Percentiles rank a stretch among this genome's conserved stretches.
phyloP scores from a whole-genome alignment of 2,329 filamentous ascomycete genomes.

The Claviceps sp. region DNA sequence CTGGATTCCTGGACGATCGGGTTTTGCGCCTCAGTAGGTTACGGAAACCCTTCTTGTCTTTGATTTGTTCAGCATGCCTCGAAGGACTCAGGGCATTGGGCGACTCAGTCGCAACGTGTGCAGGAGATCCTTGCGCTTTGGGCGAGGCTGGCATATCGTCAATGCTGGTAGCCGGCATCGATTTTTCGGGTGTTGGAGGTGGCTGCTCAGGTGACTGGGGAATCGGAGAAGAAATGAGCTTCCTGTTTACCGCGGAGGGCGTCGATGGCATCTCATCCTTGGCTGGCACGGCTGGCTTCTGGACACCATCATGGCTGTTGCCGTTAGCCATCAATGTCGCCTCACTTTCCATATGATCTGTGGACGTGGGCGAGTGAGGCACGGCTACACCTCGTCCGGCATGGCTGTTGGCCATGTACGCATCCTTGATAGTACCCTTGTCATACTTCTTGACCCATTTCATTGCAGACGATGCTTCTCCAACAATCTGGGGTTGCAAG shows the following conservation, averaged over 20 bases:
- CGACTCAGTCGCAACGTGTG: background rate
- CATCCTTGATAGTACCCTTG: constrained; percentile 69
- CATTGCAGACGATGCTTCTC: constrained; percentile 82
- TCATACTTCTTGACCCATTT: constrained; percentile 96
- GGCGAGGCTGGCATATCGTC: constrained; percentile 12
- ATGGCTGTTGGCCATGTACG: constrained; percentile 65
- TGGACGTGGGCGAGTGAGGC: constrained; percentile 20
- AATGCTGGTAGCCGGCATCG: background rate
- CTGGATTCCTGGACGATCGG: constrained; percentile 40
- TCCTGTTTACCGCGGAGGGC: constrained; percentile 1
- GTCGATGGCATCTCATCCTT: constrained; percentile 19
- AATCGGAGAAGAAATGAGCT: background rate
- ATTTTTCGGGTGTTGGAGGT: background rate
- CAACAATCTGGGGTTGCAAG: constrained; percentile 70
- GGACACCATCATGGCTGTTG: background rate
- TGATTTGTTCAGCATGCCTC: constrained; percentile 31
- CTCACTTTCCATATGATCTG: constrained; percentile 15
- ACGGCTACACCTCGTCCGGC: constrained; percentile 51
- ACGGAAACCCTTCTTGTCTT: constrained; percentile 38
- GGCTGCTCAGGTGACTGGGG: background rate
- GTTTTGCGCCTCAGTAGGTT: constrained; percentile 56
- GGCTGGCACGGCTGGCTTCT: constrained; percentile 25
- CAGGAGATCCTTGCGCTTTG: constrained; percentile 6
- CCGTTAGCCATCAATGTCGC: constrained; percentile 4
- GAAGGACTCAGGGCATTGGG: constrained; percentile 20